Base-by-base conservation (phyloP, 768 basidiomycete species). In the Roridomyces roridus region DNA sequence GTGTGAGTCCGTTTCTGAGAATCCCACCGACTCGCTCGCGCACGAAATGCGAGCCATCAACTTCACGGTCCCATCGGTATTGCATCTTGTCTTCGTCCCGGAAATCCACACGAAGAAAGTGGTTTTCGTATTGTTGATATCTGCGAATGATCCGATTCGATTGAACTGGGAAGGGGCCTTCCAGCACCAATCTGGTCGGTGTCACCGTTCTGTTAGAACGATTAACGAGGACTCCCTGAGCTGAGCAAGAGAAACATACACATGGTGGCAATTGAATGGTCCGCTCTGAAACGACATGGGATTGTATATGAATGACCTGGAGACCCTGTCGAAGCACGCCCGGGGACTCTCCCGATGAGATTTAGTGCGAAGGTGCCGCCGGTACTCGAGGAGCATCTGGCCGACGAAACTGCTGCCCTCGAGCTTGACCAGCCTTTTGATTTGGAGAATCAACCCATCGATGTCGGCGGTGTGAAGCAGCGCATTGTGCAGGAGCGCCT, bases 21-120 rank as follows among this genome's bases (percentile, higher is more conserved):
- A 79, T 75, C 5, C 69, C 72, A 2, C 86, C 86, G 12, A 91
- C 88, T 11, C 86, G 82, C 36, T 82, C 74, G 18, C 77, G 70
- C 2, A 92, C 75, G 67, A 87, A 86, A 14, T 73, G 67, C 3
- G 72, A 67, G 0, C 82, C 83, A 58, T 91, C 87, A 6, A 88
- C 84, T 35, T 84, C 83, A 10, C 83, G 78, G 51, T 84, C 83
- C 89, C 89, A 91, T 12, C 85, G 81, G 58, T 88, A 89, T 34
- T 84, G 80, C n/a, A 89, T 77, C 29, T 80, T 79, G 63, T 94
- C 89, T 72, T 96, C 93, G 52, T 94, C 93, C 5, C 88, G 83
- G 64, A 95, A 92, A 62, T 91, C 86, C 23, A 94, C 92, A 10
- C 94, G 86, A 26, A 96, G 67, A 67, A 96, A 96, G 62, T 84